Evolutionary conservation across 129 eudicot species (phyloP).

Genomic region (Centaurea solstitialis): DNA sequence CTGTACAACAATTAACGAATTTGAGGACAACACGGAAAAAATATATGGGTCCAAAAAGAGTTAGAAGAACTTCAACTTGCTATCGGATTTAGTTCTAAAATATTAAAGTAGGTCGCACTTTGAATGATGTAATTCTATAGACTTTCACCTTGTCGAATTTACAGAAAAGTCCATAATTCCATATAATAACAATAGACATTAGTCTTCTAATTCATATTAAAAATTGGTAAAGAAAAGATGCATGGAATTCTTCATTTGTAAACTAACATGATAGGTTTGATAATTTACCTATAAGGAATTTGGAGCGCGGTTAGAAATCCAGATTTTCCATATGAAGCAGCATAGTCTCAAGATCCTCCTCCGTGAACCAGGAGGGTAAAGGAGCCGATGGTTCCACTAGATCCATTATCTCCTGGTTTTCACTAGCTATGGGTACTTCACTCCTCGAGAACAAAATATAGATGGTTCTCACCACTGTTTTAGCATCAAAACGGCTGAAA

Average conservation of each 20-base stretch:
- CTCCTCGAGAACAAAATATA: constrained; percentile 52
- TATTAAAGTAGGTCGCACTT: no score
- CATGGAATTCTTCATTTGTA: background rate
- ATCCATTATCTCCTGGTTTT: constrained; percentile 59
- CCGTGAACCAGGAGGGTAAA: no score
- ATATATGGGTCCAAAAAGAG: no score
- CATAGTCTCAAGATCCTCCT: constrained; percentile 16
- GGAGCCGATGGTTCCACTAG: constrained; percentile 53
- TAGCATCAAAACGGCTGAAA: constrained; percentile 45
- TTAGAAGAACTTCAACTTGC: no score
- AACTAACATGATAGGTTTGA: background rate
- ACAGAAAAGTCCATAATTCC: no score
- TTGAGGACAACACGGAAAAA: background rate
- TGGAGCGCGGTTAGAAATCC: constrained; percentile 53
- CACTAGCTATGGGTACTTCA: constrained; percentile 54
- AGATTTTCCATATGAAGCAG: constrained; percentile 43
- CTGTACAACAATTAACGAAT: background rate
- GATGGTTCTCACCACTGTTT: constrained; percentile 45
- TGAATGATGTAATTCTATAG: no score
- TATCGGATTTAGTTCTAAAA: no score
- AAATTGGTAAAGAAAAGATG: background rate
- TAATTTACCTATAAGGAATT: constrained; percentile 55
- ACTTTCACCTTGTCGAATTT: no score
- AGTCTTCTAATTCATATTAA: no score
- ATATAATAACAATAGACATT: no score